Evolutionary conservation across 2,329 filamentous ascomycete genomes (phyloP), one percentile per base, ranked within the genome.

Genomic region (Talaromyces rugulosus): DNA sequence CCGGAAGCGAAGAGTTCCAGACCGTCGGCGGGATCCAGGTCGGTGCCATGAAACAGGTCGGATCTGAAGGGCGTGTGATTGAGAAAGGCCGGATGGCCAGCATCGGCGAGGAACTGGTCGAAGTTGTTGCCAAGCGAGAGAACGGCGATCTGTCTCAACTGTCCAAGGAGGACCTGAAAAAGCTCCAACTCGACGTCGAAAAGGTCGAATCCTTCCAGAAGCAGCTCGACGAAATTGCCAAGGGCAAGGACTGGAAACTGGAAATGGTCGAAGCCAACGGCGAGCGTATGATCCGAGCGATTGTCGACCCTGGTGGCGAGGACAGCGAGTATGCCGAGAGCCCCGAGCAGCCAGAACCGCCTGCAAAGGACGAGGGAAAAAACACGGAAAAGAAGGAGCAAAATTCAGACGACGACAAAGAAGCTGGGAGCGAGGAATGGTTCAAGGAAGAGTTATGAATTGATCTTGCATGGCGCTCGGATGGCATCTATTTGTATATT

Each of bases 231-330:
- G 83, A 86, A 68, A 71, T 90, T 47, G 90, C 91, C 0, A 85
- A 87, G 2, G 86, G 88, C 7, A 85, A 87, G 66, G 86, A 87
- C 16, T 96, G 92, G 92, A 89, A 87, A 69, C 79, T 96, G 63
- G 90, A 95, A 74, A 81, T 95, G 14, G 85, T 95, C 1, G 89
- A 95, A 69, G 81, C 86, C 11, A 84, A 88, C 1, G 82, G 84
- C 4, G 82, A 84, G 27, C 78, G 85, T 64, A 88, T 92, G 71
- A 85, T 94, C 47, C 80, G 89, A 52, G 90, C 89, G 0, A 85
- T 90, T 50, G 83, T 94, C 16, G 87, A 89, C 31, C 77, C 78
- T 1, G 83, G 84, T 12, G 82, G 82, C 2, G 82, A 84, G 1
- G 81, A 84, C 0, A 79, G 82, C 28, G 42, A 33, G 9, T 73